phyloP scores from a whole-genome alignment of 257 asterid species.

The Mentha longifolia region DNA sequence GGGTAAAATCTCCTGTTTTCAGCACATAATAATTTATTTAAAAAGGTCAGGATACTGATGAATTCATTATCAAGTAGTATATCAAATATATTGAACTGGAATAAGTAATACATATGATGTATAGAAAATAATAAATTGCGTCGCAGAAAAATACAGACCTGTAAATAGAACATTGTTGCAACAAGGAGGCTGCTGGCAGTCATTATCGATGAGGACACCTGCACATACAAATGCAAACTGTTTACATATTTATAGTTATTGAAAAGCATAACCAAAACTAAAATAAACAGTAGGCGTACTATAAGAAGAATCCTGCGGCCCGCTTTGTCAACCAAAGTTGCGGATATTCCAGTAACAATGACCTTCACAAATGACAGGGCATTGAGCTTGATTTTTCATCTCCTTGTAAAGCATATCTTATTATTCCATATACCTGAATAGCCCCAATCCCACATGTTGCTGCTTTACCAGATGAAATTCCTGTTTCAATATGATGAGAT shows the following conservation, averaged over 20 bases:
- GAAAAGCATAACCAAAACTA: not conserved
- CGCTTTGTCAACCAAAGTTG: slow-evolving; percentile 70
- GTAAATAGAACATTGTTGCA: slow-evolving; percentile 66
- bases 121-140: not conserved
- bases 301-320: slow-evolving; percentile 90
- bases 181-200: slow-evolving; percentile 70
- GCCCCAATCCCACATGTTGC: slow-evolving; percentile 89
- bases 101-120: not conserved
- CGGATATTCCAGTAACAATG: slow-evolving; percentile 67
- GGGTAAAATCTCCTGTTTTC: slow-evolving; percentile 57
- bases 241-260: slow-evolving; percentile 7
- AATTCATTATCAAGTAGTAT: not conserved
- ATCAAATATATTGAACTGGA: not conserved
- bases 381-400: slow-evolving; percentile 1
- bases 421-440: slow-evolving; percentile 60
- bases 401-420: not conserved
- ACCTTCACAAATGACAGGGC: slow-evolving; percentile 48
- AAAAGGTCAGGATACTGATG: not conserved
- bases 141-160: slow-evolving; percentile 43
- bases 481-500: slow-evolving; percentile 42
- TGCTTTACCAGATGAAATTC: slow-evolving; percentile 72
- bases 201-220: slow-evolving; percentile 71
- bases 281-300: slow-evolving; percentile 42
- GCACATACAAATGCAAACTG: slow-evolving; percentile 26
- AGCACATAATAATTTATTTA: not conserved